Percentiles rank a stretch among this genome's conserved stretches.
These are phyloP conservation scores for Bisporella sp. DNA, from an alignment of 2,329 filamentous ascomycete genomes.

Conservation along the genomic window DNA sequence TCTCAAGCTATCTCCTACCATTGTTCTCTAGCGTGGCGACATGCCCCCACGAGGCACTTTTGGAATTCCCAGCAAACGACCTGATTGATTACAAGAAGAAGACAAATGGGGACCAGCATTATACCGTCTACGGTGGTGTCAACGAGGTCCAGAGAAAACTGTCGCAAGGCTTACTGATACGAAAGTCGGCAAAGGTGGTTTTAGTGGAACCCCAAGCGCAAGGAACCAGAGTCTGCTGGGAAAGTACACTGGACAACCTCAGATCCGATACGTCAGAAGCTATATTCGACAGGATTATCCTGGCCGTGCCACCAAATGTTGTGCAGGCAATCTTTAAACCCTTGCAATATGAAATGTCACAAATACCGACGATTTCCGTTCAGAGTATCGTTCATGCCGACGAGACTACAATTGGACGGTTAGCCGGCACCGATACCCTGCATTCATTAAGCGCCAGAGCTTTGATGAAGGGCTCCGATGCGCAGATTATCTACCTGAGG, in stretches of 20 bases:
- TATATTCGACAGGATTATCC: constrained; percentile 43
- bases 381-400: constrained; percentile 39
- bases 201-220: constrained; percentile 26
- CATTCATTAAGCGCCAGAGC: background rate
- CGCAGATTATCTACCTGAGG: constrained; percentile 12
- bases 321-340: constrained; percentile 41
- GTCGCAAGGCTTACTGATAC: constrained; percentile 33
- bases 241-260: constrained; percentile 9
- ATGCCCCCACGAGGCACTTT: constrained; percentile 42
- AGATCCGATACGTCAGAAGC: constrained; percentile 20
- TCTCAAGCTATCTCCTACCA: constrained; percentile 44
- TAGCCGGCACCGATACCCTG: background rate
- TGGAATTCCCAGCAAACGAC: constrained; percentile 46
- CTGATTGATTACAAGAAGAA: constrained; percentile 42
- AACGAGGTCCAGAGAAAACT: constrained; percentile 41
- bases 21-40: constrained; percentile 48
- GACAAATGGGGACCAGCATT: constrained; percentile 42
- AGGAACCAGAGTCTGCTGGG: constrained; percentile 31
- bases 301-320: constrained; percentile 48
- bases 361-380: constrained; percentile 42
- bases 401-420: constrained; percentile 6
- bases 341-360: constrained; percentile 29
- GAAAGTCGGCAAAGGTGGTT: constrained; percentile 33
- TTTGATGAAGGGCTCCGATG: constrained; percentile 9
- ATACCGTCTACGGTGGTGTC: constrained; percentile 43